Base-by-base conservation (phyloP, 768 basidiomycete species). In the Termitomyces eurrhizus region DNA sequence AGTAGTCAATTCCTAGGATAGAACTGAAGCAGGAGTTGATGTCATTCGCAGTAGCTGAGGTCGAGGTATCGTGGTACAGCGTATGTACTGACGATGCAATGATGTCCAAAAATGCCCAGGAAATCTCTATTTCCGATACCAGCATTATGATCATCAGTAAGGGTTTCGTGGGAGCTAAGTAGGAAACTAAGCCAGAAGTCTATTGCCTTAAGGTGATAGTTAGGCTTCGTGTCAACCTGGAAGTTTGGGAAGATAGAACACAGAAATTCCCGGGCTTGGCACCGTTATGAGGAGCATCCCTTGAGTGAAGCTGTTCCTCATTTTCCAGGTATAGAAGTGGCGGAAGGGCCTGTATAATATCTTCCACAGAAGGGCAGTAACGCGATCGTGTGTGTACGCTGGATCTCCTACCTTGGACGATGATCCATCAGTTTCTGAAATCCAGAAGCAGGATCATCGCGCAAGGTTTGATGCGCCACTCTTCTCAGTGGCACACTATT, bases 191-290 rank as follows among this genome's bases (percentile, higher is more conserved):
- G 8, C 8, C 49, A 29, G 49, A 33, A 33, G 14, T 50, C 49
- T 50, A 50, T 50, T 33, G 16, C 3, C 4, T 18, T 9, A 50
- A 50, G 49, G 49, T 33, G 49, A 33, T 50, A 18, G 16, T 33
- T 29, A 4, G 7, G 8, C 0, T 14, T 33, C 29, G 18, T 21
- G 14, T 24, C 11, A 32, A 11, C 26, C 26, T 13, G 26, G 29
- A 49, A 48, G 4, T 13, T 26, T 48, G 26, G 11, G 26, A 26
- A 49, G 48, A 24, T 7, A 29, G 48, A 49, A 32, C 14, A 42
- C 72, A 74, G 33, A 74, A 72, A 55, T 75, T 74, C 4, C 52
- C 73, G 0, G 73, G 72, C 50, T 75, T 74, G 9, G 71, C 64
- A 2, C 74, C 74, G 48, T 69, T 73, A 62, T 74, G 70, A n/a